phyloP scores from a whole-genome alignment of 257 asterid genomes.

The Solanum lycopersicoides region DNA sequence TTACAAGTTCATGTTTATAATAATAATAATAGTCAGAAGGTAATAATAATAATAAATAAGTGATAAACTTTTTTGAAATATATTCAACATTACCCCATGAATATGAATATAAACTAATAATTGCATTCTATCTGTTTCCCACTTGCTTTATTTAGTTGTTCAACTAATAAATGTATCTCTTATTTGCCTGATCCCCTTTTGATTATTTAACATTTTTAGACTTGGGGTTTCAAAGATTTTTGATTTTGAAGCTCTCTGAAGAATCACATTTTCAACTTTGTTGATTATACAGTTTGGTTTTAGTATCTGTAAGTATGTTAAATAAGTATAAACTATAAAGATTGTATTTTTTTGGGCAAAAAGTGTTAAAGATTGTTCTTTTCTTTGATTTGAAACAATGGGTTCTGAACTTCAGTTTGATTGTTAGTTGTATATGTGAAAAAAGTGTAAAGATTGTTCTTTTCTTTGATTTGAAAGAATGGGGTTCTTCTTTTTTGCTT shows the following conservation, averaged over 20 bases:
- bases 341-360: background rate
- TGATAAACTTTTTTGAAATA: too few relatives aligned
- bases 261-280: constrained; percentile 3
- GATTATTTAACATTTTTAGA: background rate
- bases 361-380: background rate
- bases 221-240: constrained; percentile 17
- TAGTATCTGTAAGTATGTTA: background rate
- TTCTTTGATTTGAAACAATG: background rate
- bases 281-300: background rate
- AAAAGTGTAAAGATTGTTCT: constrained; percentile 2
- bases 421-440: background rate
- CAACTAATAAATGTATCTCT: background rate
- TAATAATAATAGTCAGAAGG: background rate
- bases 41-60: too few relatives aligned
- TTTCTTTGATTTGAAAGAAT: background rate
- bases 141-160: constrained; percentile 11
- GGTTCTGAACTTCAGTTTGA: background rate
- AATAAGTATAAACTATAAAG: background rate
- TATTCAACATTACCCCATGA: background rate
- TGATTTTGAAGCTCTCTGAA: constrained; percentile 6
- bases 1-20: background rate
- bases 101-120: background rate
- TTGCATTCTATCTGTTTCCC: background rate
- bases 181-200: background rate
- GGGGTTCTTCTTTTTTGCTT: constrained; percentile 2